Percentiles rank a stretch among this genome's conserved stretches.
Conservation (phyloP, 2,329 filamentous ascomycete species). For the Exophiala dermatitidis region DNA sequence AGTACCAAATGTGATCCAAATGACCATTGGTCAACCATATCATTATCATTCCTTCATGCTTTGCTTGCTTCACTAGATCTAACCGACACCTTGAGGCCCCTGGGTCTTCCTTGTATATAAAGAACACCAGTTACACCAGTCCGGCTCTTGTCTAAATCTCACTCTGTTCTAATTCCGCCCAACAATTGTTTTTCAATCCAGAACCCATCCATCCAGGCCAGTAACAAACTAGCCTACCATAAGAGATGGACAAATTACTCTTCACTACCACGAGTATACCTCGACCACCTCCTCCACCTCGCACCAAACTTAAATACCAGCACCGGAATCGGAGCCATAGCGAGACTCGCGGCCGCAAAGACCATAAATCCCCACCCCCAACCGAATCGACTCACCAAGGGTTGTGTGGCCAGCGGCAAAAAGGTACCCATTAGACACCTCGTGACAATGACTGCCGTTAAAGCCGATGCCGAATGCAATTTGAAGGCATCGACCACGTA, state of each 20-base stretch:
- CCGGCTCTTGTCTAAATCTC: no score
- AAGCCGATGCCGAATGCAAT: conserved; percentile 39
- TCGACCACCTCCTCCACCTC: conserved; percentile 18
- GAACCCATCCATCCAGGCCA: no score
- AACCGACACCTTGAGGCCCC: no score
- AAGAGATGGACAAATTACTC: not conserved
- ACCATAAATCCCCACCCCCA: conserved; percentile 26
- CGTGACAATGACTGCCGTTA: conserved; percentile 26
- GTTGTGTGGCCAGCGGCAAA: conserved; percentile 23
- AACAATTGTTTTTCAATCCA: no score
- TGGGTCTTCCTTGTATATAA: no score
- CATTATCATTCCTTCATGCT: no score
- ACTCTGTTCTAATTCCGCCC: no score
- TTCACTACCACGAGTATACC: conserved; percentile 20
- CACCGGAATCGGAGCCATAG: conserved; percentile 21
- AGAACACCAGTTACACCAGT: no score
- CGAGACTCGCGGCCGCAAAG: conserved; percentile 18
- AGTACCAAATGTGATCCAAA: no score
- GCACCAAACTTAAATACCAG: conserved; percentile 20
- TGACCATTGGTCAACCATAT: no score
- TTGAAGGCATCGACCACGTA: conserved; percentile 29
- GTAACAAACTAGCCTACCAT: no score
- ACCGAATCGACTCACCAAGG: conserved; percentile 22
- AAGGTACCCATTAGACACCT: conserved; percentile 27
- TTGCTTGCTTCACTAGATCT: no score